These are phyloP conservation scores for Penstemon newberryi DNA, from an alignment of 257 asterid genomes.

Conservation along the genomic window DNA sequence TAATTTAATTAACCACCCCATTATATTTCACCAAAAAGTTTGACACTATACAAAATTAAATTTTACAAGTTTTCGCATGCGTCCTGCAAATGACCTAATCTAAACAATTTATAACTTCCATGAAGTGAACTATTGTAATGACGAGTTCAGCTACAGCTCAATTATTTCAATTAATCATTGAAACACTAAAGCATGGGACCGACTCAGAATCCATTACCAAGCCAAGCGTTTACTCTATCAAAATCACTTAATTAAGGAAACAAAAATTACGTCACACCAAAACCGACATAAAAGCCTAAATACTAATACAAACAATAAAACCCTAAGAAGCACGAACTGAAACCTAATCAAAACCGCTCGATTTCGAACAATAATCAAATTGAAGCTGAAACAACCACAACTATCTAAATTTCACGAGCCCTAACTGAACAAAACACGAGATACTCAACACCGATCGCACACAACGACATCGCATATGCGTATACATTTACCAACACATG, in stretches of 20 bases:
- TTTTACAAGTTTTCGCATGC: neutral
- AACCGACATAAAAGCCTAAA: neutral
- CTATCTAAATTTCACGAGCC: conserved; percentile 12
- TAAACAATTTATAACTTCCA: neutral
- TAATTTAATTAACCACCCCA: conserved; percentile 2
- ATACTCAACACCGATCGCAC: neutral
- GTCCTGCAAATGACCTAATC: neutral
- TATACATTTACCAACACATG: neutral
- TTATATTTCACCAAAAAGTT: conserved; percentile 4
- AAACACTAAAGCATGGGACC: no score
- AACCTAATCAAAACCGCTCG: conserved; percentile 13
- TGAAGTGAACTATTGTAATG: neutral
- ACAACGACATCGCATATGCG: neutral
- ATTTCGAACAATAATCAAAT: conserved; percentile 23
- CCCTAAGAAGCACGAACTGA: conserved; percentile 24
- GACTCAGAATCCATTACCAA: no score
- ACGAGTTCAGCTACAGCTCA: neutral
- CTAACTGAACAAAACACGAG: neutral
- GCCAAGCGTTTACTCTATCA: no score
- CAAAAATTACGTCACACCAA: neutral
- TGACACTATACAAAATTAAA: neutral
- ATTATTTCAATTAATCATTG: neutral
- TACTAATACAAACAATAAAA: conserved; percentile 14
- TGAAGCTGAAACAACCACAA: conserved; percentile 2
- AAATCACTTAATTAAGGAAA: no score